phyloP scores from a whole-genome alignment of 129 eudicot genomes.

The Artemisia argyi region DNA sequence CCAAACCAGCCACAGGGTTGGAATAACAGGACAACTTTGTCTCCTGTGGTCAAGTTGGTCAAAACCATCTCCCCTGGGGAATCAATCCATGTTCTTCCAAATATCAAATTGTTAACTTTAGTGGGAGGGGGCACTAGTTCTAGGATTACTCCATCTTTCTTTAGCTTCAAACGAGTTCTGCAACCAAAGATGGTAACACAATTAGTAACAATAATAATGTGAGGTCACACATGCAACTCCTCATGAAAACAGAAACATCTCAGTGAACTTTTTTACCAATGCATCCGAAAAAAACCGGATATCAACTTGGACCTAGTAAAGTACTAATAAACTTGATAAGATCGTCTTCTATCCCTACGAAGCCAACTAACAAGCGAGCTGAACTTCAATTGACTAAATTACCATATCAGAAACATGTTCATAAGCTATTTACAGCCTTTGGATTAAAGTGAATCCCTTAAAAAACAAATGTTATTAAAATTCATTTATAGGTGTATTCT shows the following conservation, averaged over 20 bases:
- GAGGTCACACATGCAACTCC: too few relatives aligned
- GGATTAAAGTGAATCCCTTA: too few relatives aligned
- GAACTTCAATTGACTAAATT: too few relatives aligned
- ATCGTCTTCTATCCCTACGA: too few relatives aligned
- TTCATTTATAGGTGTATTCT: too few relatives aligned
- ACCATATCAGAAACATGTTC: too few relatives aligned
- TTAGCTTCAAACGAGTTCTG: slow-evolving; percentile 83
- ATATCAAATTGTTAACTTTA: slow-evolving; percentile 84
- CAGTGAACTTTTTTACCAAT: not conserved
- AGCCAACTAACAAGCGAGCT: too few relatives aligned
- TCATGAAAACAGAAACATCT: too few relatives aligned
- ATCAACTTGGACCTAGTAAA: too few relatives aligned
- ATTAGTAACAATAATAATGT: not conserved
- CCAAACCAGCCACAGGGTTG: slow-evolving; percentile 99
- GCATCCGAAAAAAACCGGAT: not conserved
- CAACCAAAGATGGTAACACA: slow-evolving; percentile 7
- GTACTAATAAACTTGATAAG: too few relatives aligned
- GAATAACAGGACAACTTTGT: slow-evolving; percentile 84
- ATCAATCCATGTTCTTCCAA: slow-evolving; percentile 99
- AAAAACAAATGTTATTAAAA: too few relatives aligned
- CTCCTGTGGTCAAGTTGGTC: slow-evolving; percentile 91
- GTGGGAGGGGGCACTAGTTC: slow-evolving; percentile 96
- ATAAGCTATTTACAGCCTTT: too few relatives aligned
- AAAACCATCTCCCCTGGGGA: slow-evolving; percentile 96
- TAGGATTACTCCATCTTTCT: slow-evolving; percentile 65